Conservation (phyloP, 306 rosid genomes). For the Astragalus membranaceus region DNA sequence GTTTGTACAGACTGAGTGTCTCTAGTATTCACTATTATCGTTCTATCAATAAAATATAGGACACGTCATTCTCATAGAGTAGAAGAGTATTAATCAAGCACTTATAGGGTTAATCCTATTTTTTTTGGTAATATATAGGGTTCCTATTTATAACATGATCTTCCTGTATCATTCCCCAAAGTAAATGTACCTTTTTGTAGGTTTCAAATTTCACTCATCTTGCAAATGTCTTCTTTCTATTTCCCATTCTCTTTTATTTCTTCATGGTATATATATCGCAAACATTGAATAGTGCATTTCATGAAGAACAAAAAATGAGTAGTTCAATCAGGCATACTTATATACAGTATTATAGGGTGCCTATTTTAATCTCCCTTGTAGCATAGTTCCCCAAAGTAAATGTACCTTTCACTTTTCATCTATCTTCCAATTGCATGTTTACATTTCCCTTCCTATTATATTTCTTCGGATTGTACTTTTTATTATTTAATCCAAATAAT, state of each 20-base stretch:
- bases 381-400: slow-evolving; percentile 4
- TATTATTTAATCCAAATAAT: slow-evolving; percentile 1
- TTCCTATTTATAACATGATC: too few relatives aligned
- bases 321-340: slow-evolving; percentile 4
- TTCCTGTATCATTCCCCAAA: not conserved
- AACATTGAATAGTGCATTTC: slow-evolving; percentile 16
- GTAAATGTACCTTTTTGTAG: not conserved
- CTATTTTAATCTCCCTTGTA: not conserved
- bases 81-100: too few relatives aligned
- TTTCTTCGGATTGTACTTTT: not conserved
- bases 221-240: not conserved
- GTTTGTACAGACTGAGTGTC: too few relatives aligned
- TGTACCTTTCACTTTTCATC: not conserved
- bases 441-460: not conserved
- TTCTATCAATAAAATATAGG: too few relatives aligned
- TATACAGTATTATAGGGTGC: not conserved
- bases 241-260: too few relatives aligned
- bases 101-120: too few relatives aligned
- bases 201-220: not conserved
- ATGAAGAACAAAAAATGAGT: slow-evolving; percentile 8
- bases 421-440: not conserved
- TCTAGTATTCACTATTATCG: too few relatives aligned
- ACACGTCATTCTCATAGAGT: too few relatives aligned
- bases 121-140: too few relatives aligned
- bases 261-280: not conserved